Base-by-base conservation (phyloP, 2,329 filamentous ascomycete genomes). In the Penicillium sp. region DNA sequence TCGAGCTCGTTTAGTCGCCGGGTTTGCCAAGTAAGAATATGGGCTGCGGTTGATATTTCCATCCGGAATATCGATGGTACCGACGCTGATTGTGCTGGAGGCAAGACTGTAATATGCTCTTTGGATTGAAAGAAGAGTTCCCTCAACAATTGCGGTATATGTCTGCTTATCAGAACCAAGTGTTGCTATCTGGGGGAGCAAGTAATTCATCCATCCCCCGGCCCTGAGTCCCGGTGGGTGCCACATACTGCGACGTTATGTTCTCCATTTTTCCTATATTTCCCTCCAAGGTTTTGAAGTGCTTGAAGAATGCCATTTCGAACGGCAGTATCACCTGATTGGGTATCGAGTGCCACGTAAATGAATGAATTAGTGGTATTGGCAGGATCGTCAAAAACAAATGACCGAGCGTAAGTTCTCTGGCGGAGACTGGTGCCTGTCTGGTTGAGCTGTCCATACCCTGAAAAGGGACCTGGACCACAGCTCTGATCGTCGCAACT, bases 381-480 rank as follows among this genome's bases (percentile, higher is more conserved):
- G 3, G 10, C 40, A 42, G 40, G 40, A 42, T 42, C 40, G 4
- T n/a, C n/a, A 42, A 42, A 42, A 42, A 42, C 40, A 42, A 42
- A 42, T 42, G 40, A 42, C n/a, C 40, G 40, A 42, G 40, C 40
- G 22, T 42, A 42, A 42, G 12, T 42, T 42, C 40, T 42, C 40
- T 42, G 40, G 7, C 40, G 40, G 40, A 42, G 40, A 42, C 40
- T n/a, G 19, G 40, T 42, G 22, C 40, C 40, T 19, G 40, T 42
- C 40, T 42, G 40, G n/a, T 42, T 42, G n/a, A 42, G 17, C 40
- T 42, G 40, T 2, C 40, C 40, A 42, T 22, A 42, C 9, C 40
- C 40, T 42, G 40, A 42, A 42, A 42, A 4, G 40, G 40, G 40
- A 42, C 10, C 40, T 42, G 40, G 40, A 42, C 40, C 1, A 42